phyloP scores from a whole-genome alignment of 768 basidiomycete genomes.

The Nidula microcarpa region DNA sequence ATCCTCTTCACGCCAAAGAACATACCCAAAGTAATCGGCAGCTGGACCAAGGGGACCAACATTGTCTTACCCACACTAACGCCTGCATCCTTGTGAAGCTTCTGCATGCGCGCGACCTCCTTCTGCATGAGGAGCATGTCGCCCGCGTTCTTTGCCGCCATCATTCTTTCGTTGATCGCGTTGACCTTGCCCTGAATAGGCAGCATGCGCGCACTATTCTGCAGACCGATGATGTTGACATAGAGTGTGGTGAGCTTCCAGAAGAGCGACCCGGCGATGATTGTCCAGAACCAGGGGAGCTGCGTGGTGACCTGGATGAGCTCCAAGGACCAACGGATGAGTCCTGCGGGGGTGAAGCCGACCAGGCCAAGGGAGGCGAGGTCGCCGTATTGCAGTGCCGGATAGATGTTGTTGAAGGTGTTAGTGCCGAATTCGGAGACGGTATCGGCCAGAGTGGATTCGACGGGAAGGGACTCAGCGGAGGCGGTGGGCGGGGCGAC shows the following conservation, averaged over 20 bases:
- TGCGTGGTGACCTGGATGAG: conserved; percentile 64
- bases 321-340: conserved; percentile 63
- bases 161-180: conserved; percentile 43
- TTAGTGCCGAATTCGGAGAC: background rate
- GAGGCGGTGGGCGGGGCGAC: background rate
- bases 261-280: conserved; percentile 59
- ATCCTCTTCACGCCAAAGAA: conserved; percentile 81
- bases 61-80: conserved; percentile 52
- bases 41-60: conserved; percentile 53
- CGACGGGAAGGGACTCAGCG: too few relatives aligned
- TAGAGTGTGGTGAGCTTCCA: conserved; percentile 64
- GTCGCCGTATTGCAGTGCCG: conserved; percentile 68
- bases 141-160: conserved; percentile 20
- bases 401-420: background rate
- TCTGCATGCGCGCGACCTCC: conserved; percentile 48
- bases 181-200: conserved; percentile 54
- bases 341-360: conserved; percentile 61
- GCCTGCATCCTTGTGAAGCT: conserved; percentile 61
- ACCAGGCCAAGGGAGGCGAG: conserved; percentile 64
- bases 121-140: conserved; percentile 49
- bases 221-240: conserved; percentile 51
- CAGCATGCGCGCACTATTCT: conserved; percentile 56
- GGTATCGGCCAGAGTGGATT: too few relatives aligned
- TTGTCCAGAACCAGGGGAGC: conserved; percentile 83
- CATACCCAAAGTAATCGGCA: conserved; percentile 73